A percentile compares a stretch with the other conserved stretches of the same genome.
Conservation (phyloP, 768 basidiomycete species). For the Podaxis mareebaensis region DNA sequence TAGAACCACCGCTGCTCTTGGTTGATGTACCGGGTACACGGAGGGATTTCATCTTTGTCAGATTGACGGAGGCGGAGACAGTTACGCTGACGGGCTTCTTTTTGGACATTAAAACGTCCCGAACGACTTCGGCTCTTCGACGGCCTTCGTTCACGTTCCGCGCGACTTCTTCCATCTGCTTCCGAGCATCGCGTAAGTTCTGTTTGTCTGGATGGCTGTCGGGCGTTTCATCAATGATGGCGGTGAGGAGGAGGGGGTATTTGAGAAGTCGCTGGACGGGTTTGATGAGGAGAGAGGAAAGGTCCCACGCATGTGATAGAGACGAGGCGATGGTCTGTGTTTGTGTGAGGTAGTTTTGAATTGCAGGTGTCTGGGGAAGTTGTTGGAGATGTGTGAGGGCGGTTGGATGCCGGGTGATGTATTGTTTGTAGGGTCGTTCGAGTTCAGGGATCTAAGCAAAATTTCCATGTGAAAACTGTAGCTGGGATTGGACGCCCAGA, state of each 20-base stretch:
- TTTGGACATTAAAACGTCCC: slow-evolving; percentile 61
- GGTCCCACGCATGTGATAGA: slow-evolving; percentile 88
- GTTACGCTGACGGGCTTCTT: slow-evolving; percentile 41
- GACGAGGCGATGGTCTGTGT: slow-evolving; percentile 67
- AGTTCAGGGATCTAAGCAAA: slow-evolving; percentile 60
- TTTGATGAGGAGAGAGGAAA: slow-evolving; percentile 93
- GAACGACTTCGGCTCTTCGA: slow-evolving; percentile 75
- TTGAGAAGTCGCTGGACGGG: slow-evolving; percentile 96
- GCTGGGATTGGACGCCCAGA: neutral
- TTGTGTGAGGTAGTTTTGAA: slow-evolving; percentile 65
- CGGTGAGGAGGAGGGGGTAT: slow-evolving; percentile 82
- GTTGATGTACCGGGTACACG: slow-evolving; percentile 27
- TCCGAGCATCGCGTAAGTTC: slow-evolving; percentile 51
- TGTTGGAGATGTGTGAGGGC: slow-evolving; percentile 68
- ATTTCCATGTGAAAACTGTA: neutral
- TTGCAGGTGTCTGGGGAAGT: slow-evolving; percentile 52
- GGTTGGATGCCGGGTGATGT: slow-evolving; percentile 78
- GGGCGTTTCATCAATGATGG: slow-evolving; percentile 76
- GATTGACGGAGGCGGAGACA: slow-evolving; percentile 56
- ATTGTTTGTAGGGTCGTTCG: slow-evolving; percentile 72
- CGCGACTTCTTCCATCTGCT: slow-evolving; percentile 70
- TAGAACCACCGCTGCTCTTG: slow-evolving; percentile 22
- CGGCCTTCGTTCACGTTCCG: slow-evolving; percentile 78
- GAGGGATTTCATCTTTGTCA: slow-evolving; percentile 61
- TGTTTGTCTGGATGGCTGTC: slow-evolving; percentile 67